Evolutionary conservation across 805 yeast species (phyloP).

Genomic region (Kazachstania psychrophila): DNA sequence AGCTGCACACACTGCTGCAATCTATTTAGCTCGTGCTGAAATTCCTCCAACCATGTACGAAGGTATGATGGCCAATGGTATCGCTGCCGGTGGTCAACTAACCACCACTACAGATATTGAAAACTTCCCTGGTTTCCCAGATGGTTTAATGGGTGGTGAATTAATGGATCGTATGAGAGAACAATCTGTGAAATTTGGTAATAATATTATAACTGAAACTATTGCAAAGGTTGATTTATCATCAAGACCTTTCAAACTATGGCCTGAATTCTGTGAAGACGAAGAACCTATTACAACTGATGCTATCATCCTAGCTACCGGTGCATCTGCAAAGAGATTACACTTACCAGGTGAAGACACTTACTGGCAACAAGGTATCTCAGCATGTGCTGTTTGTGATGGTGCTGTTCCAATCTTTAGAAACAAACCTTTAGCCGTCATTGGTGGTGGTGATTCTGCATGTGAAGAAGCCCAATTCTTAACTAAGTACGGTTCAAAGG

Average conservation of each 20-base stretch:
- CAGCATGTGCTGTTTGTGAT: slow-evolving; percentile 99
- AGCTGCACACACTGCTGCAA: slow-evolving; percentile 99
- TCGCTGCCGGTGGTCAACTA: slow-evolving; percentile 98
- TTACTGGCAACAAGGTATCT: slow-evolving; percentile 98
- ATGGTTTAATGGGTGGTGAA: slow-evolving; percentile 76
- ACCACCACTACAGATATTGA: slow-evolving; percentile 98
- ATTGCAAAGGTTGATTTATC: slow-evolving; percentile 86
- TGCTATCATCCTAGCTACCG: slow-evolving; percentile 88
- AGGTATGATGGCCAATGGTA: slow-evolving; percentile 92
- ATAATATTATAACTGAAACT: slow-evolving; percentile 91
- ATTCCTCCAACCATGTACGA: slow-evolving; percentile 87
- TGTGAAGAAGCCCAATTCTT: slow-evolving; percentile 97
- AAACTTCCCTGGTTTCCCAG: slow-evolving; percentile 98
- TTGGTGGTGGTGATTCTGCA: slow-evolving; percentile 99
- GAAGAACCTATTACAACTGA: slow-evolving; percentile 86
- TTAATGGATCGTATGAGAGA: slow-evolving; percentile 91
- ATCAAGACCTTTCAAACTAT: slow-evolving; percentile 84
- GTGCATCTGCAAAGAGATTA: slow-evolving; percentile 96
- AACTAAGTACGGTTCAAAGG: slow-evolving; percentile 97
- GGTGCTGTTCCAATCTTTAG: slow-evolving; percentile 99
- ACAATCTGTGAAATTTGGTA: slow-evolving; percentile 83
- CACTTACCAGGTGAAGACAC: slow-evolving; percentile 91
- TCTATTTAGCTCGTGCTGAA: slow-evolving; percentile 94
- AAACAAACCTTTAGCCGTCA: slow-evolving; percentile 93
- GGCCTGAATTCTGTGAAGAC: slow-evolving; percentile 95